Evolutionary conservation across 352 stramenopile species (phyloP).

Genomic region (Phytophthora pini): DNA sequence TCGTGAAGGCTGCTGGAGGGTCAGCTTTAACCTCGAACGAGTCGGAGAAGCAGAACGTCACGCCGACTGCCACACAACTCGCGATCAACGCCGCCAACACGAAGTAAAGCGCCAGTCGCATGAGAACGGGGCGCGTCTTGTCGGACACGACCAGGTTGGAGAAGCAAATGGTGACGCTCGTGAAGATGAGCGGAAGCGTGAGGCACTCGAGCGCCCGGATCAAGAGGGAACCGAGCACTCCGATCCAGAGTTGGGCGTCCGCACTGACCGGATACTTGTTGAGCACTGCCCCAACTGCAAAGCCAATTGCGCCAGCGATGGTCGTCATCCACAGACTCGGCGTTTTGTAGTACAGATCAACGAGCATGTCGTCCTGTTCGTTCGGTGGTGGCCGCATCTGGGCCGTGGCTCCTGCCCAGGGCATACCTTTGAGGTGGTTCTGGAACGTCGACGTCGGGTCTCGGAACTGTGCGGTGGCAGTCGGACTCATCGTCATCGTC

Average conservation of each 20-base stretch:
- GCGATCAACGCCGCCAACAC: slow-evolving; percentile 47
- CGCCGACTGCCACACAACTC: slow-evolving; percentile 42
- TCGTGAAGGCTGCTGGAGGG: slow-evolving; percentile 16
- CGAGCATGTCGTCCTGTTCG: slow-evolving; percentile 51
- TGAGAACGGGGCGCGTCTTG: slow-evolving; percentile 56
- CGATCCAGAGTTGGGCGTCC: slow-evolving; percentile 50
- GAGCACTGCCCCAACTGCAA: slow-evolving; percentile 44
- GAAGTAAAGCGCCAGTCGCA: slow-evolving; percentile 58
- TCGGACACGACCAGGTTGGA: slow-evolving; percentile 60
- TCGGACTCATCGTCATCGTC: slow-evolving; percentile 69
- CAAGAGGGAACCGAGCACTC: slow-evolving; percentile 43
- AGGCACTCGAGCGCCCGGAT: slow-evolving; percentile 55
- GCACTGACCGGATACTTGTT: slow-evolving; percentile 34
- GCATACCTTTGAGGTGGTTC: slow-evolving; percentile 36
- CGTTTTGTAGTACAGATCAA: slow-evolving; percentile 58
- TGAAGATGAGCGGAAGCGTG: slow-evolving; percentile 73
- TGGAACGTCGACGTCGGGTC: slow-evolving; percentile 60
- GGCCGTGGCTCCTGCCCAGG: slow-evolving; percentile 17
- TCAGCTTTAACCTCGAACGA: slow-evolving; percentile 32
- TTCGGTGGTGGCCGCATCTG: slow-evolving; percentile 1
- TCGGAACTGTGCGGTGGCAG: slow-evolving; percentile 54
- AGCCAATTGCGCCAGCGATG: slow-evolving; percentile 41
- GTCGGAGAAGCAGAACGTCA: slow-evolving; percentile 42
- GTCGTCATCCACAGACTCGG: slow-evolving; percentile 48
- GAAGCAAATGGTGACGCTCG: slow-evolving; percentile 67